A percentile compares a stretch with the other conserved stretches of the same genome.
phyloP scores from a whole-genome alignment of 257 asterid species.

The Ilex aquifolium region DNA sequence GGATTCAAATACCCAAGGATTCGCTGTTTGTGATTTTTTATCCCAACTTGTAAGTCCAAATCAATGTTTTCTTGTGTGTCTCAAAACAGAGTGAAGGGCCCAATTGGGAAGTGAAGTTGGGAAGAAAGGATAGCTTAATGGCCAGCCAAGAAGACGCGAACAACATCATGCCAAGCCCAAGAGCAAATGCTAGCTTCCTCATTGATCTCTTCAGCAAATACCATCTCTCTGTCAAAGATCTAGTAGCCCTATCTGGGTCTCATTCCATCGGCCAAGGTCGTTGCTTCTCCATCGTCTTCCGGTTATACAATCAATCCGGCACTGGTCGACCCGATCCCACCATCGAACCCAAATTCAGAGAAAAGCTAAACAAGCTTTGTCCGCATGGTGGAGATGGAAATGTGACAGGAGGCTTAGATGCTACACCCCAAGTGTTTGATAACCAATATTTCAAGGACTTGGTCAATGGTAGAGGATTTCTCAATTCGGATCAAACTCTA shows the following conservation, averaged over 20 bases:
- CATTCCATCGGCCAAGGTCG: constrained; percentile 87
- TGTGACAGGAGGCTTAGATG: constrained; percentile 63
- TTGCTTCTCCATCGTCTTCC: constrained; percentile 73
- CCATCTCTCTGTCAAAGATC: constrained; percentile 61
- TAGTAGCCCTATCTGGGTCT: constrained; percentile 94
- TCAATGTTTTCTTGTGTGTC: not conserved
- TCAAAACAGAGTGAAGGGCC: constrained; percentile 85
- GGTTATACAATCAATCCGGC: constrained; percentile 93
- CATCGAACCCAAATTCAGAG: constrained; percentile 44
- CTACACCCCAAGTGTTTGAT: constrained; percentile 61
- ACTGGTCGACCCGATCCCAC: constrained; percentile 79
- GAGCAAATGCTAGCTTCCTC: constrained; percentile 70
- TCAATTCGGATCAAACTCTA: constrained; percentile 76
- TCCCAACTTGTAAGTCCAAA: no score
- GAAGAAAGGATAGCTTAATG: constrained; percentile 73
- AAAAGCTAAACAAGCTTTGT: constrained; percentile 49
- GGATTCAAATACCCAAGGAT: no score
- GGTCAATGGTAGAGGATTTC: constrained; percentile 61
- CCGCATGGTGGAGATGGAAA: constrained; percentile 64
- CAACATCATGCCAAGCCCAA: constrained; percentile 88
- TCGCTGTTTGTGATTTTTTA: no score
- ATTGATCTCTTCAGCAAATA: constrained; percentile 52
- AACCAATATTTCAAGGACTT: constrained; percentile 77
- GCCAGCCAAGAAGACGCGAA: constrained; percentile 81
- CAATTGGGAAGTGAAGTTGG: constrained; percentile 76